phyloP scores from a whole-genome alignment of 2,329 filamentous ascomycete genomes.

The Penicillium crustosum region DNA sequence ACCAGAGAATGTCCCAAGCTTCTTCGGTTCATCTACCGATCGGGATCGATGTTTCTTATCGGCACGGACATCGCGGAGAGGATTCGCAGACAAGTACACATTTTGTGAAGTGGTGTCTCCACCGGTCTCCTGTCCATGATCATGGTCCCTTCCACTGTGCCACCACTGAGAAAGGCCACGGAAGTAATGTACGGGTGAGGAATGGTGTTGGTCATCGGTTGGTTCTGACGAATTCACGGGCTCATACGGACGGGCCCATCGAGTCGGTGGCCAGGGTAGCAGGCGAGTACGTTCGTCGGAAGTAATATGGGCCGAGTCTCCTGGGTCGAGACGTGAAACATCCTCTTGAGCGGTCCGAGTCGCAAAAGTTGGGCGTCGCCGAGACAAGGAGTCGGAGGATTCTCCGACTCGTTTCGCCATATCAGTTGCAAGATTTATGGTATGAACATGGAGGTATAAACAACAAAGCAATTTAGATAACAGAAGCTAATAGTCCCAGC shows the following conservation, averaged over 20 bases:
- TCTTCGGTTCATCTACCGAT: conserved; percentile 46
- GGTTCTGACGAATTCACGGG: conserved; percentile 22
- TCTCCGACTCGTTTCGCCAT: conserved; percentile 26
- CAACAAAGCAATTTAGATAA: not conserved
- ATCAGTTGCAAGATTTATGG: conserved; percentile 5
- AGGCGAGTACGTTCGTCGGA: conserved; percentile 25
- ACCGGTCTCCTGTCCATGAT: conserved; percentile 9
- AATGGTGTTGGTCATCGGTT: conserved; percentile 17
- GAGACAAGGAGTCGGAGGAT: conserved; percentile 31
- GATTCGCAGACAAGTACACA: conserved; percentile 20
- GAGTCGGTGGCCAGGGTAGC: conserved; percentile 23
- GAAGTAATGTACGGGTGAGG: conserved; percentile 25
- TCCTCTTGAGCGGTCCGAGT: conserved; percentile 42
- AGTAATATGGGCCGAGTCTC: conserved; percentile 25
- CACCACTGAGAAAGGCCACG: conserved; percentile 29
- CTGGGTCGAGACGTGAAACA: conserved; percentile 36
- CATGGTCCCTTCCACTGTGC: conserved; percentile 13
- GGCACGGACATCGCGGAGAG: conserved; percentile 27
- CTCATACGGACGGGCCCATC: conserved; percentile 27
- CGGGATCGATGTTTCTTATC: conserved; percentile 35
- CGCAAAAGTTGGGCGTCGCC: conserved; percentile 42
- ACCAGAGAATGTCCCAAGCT: conserved; percentile 73
- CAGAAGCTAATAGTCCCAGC: not conserved
- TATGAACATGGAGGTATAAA: conserved; percentile 6
- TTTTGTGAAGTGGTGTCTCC: conserved; percentile 13